Evolutionary conservation across 805 yeast species (phyloP).

Genomic region (Saturnispora zaruensis): DNA sequence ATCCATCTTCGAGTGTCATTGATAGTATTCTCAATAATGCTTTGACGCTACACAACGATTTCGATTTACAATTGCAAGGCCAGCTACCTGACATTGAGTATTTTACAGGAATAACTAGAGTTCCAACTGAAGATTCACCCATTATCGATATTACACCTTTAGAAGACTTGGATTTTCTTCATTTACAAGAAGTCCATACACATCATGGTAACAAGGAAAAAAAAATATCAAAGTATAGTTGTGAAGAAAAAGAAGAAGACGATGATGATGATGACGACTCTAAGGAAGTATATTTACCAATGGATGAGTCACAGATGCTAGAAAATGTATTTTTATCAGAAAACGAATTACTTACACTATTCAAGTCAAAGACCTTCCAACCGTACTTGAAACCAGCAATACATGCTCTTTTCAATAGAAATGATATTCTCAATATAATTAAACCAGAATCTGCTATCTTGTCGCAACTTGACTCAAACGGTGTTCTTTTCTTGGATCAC

Average conservation of each 20-base stretch:
- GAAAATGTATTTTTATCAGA: constrained; percentile 26
- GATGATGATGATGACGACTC: constrained; percentile 2
- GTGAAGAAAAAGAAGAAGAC: constrained; percentile 8
- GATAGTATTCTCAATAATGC: constrained; percentile 8
- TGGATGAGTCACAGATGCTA: constrained; percentile 31
- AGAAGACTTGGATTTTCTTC: neutral
- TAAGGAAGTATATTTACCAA: constrained; percentile 18
- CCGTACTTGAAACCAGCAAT: constrained; percentile 23
- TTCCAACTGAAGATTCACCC: neutral
- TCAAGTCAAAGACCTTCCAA: constrained; percentile 18
- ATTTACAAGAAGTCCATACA: neutral
- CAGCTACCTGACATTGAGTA: neutral
- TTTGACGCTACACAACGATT: neutral
- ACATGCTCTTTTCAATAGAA: constrained; percentile 19
- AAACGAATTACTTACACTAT: constrained; percentile 18
- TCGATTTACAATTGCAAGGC: neutral
- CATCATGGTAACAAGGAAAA: neutral
- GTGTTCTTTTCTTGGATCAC: constrained; percentile 38
- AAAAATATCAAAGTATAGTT: neutral
- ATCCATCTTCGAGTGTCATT: constrained; percentile 10
- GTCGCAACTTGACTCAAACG: constrained; percentile 34
- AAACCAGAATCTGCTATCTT: constrained; percentile 23
- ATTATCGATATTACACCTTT: neutral
- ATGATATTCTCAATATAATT: constrained; percentile 12
- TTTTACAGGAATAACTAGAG: neutral